Evolutionary conservation across 441 rosid genomes (phyloP).

Genomic region (Aleurites moluccanus): DNA sequence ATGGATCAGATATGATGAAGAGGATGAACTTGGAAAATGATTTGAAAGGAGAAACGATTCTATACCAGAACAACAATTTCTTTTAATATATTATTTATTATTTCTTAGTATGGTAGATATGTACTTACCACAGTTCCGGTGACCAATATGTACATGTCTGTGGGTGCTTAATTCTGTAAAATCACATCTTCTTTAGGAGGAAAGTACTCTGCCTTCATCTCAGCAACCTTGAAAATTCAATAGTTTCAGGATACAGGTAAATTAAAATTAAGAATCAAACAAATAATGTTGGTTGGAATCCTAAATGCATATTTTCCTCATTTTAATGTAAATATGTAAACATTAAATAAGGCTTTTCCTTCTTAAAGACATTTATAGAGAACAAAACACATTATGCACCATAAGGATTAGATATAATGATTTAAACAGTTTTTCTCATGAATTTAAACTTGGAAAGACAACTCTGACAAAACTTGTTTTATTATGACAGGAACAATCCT

Average conservation of each 20-base stretch:
- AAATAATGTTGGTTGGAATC: not conserved
- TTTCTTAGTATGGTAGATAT: not conserved
- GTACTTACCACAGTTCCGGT: constrained; percentile 74
- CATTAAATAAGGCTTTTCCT: not conserved
- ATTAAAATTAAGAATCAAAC: constrained; percentile 1
- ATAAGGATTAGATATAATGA: not conserved
- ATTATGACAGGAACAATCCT: constrained; percentile 2
- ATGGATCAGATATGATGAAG: not conserved
- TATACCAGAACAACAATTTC: not conserved
- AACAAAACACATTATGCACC: not conserved
- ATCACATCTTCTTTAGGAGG: constrained; percentile 94
- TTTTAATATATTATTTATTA: not conserved
- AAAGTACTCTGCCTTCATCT: constrained; percentile 89
- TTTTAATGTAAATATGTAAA: not conserved
- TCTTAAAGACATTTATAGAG: not conserved
- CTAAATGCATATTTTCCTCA: not conserved
- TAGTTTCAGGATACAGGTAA: constrained; percentile 6
- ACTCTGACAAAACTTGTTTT: not conserved
- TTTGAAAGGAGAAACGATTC: not conserved
- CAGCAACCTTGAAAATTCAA: constrained; percentile 57
- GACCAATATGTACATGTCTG: constrained; percentile 78
- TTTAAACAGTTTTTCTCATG: not conserved
- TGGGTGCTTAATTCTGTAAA: constrained; percentile 89
- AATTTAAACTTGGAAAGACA: not conserved
- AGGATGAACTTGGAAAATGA: constrained; percentile 18